Base-by-base conservation (phyloP, 352 stramenopile species). In the Globisporangium cederbergense region DNA sequence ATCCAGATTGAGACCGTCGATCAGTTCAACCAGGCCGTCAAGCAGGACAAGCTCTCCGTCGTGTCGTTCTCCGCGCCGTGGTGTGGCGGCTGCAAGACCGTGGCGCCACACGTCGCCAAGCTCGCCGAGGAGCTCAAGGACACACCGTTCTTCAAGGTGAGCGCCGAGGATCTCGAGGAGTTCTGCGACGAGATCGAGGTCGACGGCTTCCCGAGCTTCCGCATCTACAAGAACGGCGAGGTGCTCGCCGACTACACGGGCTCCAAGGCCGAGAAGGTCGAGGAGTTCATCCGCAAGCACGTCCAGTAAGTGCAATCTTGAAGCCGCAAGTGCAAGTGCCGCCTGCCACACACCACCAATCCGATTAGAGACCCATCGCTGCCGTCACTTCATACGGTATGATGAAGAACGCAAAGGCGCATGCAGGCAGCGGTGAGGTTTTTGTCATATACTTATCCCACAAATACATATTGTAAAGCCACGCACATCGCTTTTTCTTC, bases 231-330 rank as follows among this genome's bases (percentile, higher is more conserved):
- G 65, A 70, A 68, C 32, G 73, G 71, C 66, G 75, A 87, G 55
- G 54, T 87, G 6, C 7, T 86, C 8, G 79, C 73, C n/a, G 80
- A 93, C 62, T 79, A 79, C 71, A 77, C 71, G 36, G 82, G 85
- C 74, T 86, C 81, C 66, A 91, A 90, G 71, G 68, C 77, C 32
- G 85, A 93, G 57, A 90, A 91, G 72, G 72, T 89, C 55, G 84
- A 91, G 65, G 71, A 88, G 62, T 88, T 93, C 62, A 80, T 91
- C 63, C 80, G 77, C 47, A 70, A 80, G 64, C 72, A 86, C 56
- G 47, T 67, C 40, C 63, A 51, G 36, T 71, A 71, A 54, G 30
- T 49, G 49, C 30, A 28, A 28, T 28, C 25, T 28, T 28, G 25
- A 28, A 28, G 25, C 25, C 25, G 25, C 25, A 28, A 28, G 25